Conservation (phyloP, 768 basidiomycete species). For the Suillus weaverae region DNA sequence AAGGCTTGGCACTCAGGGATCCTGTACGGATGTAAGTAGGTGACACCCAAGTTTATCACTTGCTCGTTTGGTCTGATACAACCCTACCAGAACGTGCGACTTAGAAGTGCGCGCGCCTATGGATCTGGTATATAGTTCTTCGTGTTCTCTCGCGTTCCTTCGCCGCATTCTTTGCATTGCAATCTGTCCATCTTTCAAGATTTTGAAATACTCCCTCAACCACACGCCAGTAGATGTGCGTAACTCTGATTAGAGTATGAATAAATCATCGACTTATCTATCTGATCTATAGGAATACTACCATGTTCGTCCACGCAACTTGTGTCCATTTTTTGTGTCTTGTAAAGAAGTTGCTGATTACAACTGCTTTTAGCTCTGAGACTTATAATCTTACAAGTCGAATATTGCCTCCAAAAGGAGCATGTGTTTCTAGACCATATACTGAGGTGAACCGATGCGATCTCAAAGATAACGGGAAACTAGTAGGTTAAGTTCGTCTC, state of each 20-base stretch:
- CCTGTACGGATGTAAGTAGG: no score
- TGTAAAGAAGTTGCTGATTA: background rate
- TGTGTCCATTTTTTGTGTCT: background rate
- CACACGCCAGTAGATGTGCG: background rate
- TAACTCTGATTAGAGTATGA: background rate
- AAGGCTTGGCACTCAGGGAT: background rate
- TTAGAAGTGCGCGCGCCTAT: background rate
- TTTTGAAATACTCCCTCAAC: background rate
- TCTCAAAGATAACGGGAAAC: background rate
- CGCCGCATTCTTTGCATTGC: background rate
- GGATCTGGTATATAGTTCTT: background rate
- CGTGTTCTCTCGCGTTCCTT: no score
- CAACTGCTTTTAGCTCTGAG: background rate
- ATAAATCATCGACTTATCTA: background rate
- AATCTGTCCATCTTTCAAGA: background rate
- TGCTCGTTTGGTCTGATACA: background rate
- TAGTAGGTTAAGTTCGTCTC: background rate
- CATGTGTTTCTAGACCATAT: background rate
- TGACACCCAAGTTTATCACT: no score
- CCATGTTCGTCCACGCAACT: background rate
- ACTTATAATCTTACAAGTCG: background rate
- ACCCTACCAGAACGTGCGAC: background rate
- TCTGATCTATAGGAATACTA: background rate
- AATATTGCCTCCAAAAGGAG: background rate
- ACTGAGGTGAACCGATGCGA: background rate